Percentiles rank a stretch among this genome's conserved stretches.
Conservation (phyloP, 1,139 yeast genomes). For the Scheffersomyces insectosa region DNA sequence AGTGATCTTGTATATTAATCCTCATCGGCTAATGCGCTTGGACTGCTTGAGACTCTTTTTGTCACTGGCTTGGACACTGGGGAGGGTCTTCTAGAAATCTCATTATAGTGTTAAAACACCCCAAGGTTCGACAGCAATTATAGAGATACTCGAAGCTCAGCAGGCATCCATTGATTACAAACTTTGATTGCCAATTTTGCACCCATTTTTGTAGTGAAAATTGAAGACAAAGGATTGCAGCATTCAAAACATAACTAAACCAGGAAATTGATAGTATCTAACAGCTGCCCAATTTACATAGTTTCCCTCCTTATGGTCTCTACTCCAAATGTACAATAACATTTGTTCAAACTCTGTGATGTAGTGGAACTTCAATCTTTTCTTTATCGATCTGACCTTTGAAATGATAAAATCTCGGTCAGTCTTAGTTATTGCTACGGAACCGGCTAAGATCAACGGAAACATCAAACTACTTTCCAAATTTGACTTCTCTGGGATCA, state of each 20-base stretch:
- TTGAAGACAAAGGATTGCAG: not conserved
- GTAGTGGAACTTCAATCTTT: constrained; percentile 18
- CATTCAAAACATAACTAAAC: constrained; percentile 21
- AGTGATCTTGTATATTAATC: no score
- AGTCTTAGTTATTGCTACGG: constrained; percentile 14
- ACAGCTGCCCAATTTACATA: constrained; percentile 22
- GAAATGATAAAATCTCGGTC: constrained; percentile 17
- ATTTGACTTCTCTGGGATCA: constrained; percentile 10
- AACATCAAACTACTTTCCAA: constrained; percentile 21
- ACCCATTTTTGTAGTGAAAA: not conserved
- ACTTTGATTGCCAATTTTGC: not conserved
- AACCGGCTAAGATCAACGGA: constrained; percentile 25
- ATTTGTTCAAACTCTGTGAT: constrained; percentile 18
- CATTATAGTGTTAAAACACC: no score
- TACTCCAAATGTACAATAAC: constrained; percentile 16
- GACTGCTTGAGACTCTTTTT: no score
- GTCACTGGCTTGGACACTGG: no score
- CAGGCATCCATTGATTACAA: not conserved
- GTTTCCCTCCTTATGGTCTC: constrained; percentile 16
- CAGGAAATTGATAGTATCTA: constrained; percentile 18
- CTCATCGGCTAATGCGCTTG: no score
- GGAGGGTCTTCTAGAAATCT: no score
- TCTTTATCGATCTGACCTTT: constrained; percentile 13
- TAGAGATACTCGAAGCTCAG: no score
- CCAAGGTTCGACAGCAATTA: no score